Base-by-base conservation (phyloP, 805 yeast genomes). In the Suhomyces sp. region DNA sequence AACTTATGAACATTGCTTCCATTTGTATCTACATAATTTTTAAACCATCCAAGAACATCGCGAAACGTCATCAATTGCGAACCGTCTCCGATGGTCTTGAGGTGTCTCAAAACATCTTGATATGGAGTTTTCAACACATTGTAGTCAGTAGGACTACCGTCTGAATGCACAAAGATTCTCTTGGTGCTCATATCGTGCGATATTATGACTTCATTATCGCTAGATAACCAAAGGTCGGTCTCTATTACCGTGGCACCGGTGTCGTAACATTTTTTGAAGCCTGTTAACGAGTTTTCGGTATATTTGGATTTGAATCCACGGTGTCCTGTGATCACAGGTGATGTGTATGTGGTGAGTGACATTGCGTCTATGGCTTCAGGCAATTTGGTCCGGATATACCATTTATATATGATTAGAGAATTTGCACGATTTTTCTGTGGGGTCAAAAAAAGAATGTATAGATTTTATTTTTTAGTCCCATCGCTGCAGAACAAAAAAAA, bases 161-260 rank as follows among this genome's bases (percentile, higher is more conserved):
- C 58, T 6, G 57, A 59, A 52, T 67, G 69, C 31, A 66, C 66
- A 53, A 72, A 75, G 13, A 70, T 61, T 15, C 79, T 57, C 35
- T 71, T 69, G 31, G 79, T 75, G 50, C 55, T 64, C 7, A 57
- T 64, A 54, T 75, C 79, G 56, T 75, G 79, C 3, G 74, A 70
- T 3, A 75, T 68, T 13, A 75, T 71, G 51, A 73, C 54, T 21
- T 69, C 72, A 12, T 66, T 59, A 58, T 75, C 79, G 22, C 57
- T 55, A 20, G 76, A 63, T 37, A 72, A 55, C 73, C 77, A 72
- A 44, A 73, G 60, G 56, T 75, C 79, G n/a, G 79, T 75, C 51
- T 75, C 79, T 43, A 75, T 61, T 6, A 61, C 57, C 21, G 70
- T 65, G 35, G 77, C 78, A 6, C 77, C 78, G 17, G 69, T 46